These are phyloP conservation scores for Phytophthora podocarpi DNA, from an alignment of 352 stramenopile genomes.

Conservation along the genomic window DNA sequence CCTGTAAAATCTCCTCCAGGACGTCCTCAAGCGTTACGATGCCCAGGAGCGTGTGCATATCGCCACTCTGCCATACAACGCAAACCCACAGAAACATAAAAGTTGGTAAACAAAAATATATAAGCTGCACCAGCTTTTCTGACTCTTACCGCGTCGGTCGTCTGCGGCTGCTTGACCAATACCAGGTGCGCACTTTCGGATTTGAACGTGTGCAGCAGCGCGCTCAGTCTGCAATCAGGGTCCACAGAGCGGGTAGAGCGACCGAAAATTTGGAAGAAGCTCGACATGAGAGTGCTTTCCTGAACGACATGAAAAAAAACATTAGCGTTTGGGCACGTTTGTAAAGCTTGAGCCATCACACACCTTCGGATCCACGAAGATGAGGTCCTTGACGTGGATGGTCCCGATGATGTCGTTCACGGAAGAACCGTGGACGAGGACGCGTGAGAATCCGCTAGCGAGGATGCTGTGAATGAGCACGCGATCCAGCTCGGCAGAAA, in stretches of 20 bases:
- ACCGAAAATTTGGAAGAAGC: slow-evolving; percentile 75
- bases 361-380: slow-evolving; percentile 98
- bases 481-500: slow-evolving; percentile 67
- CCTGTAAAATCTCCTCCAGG: slow-evolving; percentile 96
- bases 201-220: slow-evolving; percentile 96
- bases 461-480: slow-evolving; percentile 95
- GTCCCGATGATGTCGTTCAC: slow-evolving; percentile 95
- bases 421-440: slow-evolving; percentile 89
- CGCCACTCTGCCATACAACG: slow-evolving; percentile 58
- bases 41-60: slow-evolving; percentile 93
- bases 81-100: background rate
- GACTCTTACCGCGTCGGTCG: slow-evolving; percentile 39
- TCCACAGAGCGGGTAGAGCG: slow-evolving; percentile 78
- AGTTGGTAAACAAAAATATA: background rate
- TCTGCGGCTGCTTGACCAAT: slow-evolving; percentile 93
- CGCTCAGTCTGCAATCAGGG: slow-evolving; percentile 91
- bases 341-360: slow-evolving; percentile 5
- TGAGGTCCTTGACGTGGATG: slow-evolving; percentile 99
- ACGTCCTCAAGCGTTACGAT: slow-evolving; percentile 99
- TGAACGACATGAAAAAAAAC: slow-evolving; percentile 23
- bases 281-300: slow-evolving; percentile 67
- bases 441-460: slow-evolving; percentile 94
- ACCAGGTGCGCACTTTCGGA: slow-evolving; percentile 93
- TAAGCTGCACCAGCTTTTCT: background rate
- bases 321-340: slow-evolving; percentile 58